Percentiles rank a stretch among this genome's conserved stretches.
phyloP scores from a whole-genome alignment of 1,139 yeast genomes.

The Suhomyces guaymorum region DNA sequence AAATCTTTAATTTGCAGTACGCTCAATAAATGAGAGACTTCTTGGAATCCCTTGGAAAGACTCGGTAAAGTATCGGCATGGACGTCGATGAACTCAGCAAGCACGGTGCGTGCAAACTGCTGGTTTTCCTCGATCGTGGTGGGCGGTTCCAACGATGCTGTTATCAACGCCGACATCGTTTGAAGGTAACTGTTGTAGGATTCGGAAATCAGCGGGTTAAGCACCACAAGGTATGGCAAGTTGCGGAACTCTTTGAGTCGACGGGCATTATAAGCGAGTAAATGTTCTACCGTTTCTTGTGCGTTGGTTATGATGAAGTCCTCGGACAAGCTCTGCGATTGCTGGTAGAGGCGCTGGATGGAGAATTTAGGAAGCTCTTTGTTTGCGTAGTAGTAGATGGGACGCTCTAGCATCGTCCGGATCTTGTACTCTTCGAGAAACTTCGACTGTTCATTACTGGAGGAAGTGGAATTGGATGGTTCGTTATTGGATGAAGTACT shows the following conservation, averaged over 20 bases:
- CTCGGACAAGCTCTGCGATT: constrained; percentile 41
- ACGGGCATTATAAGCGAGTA: constrained; percentile 47
- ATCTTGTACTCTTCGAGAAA: constrained; percentile 50
- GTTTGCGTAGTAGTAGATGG: constrained; percentile 51
- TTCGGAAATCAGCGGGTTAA: constrained; percentile 88
- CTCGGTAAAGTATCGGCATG: constrained; percentile 84
- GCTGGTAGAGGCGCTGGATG: constrained; percentile 44
- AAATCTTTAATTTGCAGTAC: constrained; percentile 56
- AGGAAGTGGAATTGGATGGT: constrained; percentile 11
- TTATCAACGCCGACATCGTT: constrained; percentile 64
- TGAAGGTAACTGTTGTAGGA: constrained; percentile 72
- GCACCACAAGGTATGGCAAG: constrained; percentile 78
- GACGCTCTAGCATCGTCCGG: constrained; percentile 51
- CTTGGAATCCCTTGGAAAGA: constrained; percentile 80
- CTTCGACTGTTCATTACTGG: constrained; percentile 22
- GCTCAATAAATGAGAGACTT: constrained; percentile 58
- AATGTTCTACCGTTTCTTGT: constrained; percentile 43
- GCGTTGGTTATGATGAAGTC: constrained; percentile 39
- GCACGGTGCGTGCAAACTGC: constrained; percentile 46
- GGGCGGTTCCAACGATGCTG: constrained; percentile 39
- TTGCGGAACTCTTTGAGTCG: constrained; percentile 68
- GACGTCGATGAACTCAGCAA: constrained; percentile 62
- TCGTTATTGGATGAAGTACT: too few relatives aligned
- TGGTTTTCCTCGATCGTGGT: constrained; percentile 55
- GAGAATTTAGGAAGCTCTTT: constrained; percentile 51